Evolutionary conservation across 345 rosid species (phyloP).

Genomic region (Pelargonium nanum): DNA sequence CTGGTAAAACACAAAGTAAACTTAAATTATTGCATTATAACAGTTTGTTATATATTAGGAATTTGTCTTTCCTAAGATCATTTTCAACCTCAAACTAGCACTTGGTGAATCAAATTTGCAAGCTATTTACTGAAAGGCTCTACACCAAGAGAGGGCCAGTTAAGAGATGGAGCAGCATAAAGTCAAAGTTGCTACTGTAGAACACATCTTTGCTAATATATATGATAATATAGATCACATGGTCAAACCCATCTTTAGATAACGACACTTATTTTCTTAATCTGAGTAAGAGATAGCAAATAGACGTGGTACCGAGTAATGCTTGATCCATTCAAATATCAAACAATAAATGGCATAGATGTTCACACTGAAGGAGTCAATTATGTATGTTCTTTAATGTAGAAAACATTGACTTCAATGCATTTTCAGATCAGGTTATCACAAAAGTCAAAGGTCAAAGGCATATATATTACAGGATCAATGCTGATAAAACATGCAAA

Average conservation of each 20-base stretch:
- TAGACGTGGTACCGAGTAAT: neutral
- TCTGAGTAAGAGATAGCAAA: neutral
- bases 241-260: neutral
- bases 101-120: too few relatives aligned
- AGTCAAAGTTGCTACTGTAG: too few relatives aligned
- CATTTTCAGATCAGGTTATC: too few relatives aligned
- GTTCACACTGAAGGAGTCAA: neutral
- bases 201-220: too few relatives aligned
- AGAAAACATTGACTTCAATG: neutral
- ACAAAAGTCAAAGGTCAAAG: neutral
- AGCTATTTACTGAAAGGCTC: too few relatives aligned
- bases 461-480: too few relatives aligned
- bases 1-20: constrained; percentile 20
- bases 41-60: too few relatives aligned
- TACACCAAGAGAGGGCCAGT: too few relatives aligned
- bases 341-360: neutral
- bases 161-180: too few relatives aligned
- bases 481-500: neutral
- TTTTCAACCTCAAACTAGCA: too few relatives aligned
- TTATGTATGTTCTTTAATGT: neutral
- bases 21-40: neutral
- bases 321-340: neutral
- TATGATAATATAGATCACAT: neutral
- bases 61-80: neutral
- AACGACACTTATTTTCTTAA: neutral